phyloP scores from a whole-genome alignment of 2,329 filamentous ascomycete genomes.

The Massarina eburnea region DNA sequence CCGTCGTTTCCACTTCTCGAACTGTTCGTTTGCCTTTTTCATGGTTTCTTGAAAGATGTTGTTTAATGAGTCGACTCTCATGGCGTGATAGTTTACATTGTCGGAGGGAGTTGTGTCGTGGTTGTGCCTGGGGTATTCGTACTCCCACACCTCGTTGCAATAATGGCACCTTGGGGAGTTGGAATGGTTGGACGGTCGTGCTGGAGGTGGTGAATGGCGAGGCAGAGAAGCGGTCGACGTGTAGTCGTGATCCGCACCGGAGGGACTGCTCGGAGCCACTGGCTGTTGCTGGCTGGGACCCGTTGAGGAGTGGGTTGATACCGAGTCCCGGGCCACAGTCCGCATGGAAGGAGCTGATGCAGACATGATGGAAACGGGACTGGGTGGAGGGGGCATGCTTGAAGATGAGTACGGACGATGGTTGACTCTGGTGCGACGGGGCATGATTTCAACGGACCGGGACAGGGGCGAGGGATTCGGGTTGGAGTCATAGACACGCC shows the following conservation, averaged over 20 bases:
- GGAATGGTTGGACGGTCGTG: not conserved
- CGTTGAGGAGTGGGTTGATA: not conserved
- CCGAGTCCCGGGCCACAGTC: not conserved
- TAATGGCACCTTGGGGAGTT: not conserved
- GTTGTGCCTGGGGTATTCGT: not conserved
- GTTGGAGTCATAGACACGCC: not conserved
- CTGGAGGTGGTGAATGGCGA: not conserved
- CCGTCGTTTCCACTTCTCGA: not conserved
- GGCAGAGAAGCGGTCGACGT: not conserved
- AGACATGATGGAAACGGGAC: not conserved
- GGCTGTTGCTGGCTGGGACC: not conserved
- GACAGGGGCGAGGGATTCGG: not conserved
- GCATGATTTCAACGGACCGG: not conserved
- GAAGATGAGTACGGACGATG: not conserved
- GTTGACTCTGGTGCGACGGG: not conserved
- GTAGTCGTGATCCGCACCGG: not conserved
- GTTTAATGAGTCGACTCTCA: not conserved
- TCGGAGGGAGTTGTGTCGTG: not conserved
- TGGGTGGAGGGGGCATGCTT: not conserved
- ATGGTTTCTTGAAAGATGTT: not conserved
- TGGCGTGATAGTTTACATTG: not conserved
- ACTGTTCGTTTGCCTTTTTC: not conserved
- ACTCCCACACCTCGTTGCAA: not conserved
- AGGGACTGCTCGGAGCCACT: not conserved
- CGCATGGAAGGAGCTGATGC: not conserved